These are phyloP conservation scores for Colletotrichum sp. DNA, from an alignment of 2,329 filamentous ascomycete species.

Conservation along the genomic window DNA sequence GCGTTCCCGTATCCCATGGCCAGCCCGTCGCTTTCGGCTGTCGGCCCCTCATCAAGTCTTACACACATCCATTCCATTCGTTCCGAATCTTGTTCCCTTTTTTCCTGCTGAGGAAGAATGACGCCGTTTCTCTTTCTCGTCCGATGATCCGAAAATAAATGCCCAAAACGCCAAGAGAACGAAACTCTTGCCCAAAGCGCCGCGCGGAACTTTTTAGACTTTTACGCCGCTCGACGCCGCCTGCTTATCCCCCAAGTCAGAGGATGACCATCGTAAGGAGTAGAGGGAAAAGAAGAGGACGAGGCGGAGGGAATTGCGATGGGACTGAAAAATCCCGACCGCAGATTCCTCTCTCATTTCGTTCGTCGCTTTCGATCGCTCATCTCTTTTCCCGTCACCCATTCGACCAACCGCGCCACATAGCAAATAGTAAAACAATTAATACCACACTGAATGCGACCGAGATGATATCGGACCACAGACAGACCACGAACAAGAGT, in stretches of 20 bases:
- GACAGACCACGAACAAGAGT: background rate
- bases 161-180: constrained; percentile 2
- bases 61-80: background rate
- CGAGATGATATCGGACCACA: background rate
- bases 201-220: constrained; percentile 4
- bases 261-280: background rate
- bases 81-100: background rate
- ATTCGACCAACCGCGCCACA: background rate
- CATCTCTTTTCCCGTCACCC: background rate
- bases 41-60: background rate
- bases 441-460: background rate
- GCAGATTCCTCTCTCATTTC: background rate
- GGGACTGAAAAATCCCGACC: background rate
- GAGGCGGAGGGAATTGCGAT: background rate
- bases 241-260: background rate
- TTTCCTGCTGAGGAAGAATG: background rate
- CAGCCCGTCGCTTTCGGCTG: background rate
- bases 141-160: constrained; percentile 2
- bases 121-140: background rate
- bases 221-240: background rate
- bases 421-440: background rate
- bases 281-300: background rate
- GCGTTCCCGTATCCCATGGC: background rate
- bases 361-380: background rate
- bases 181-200: constrained; percentile 18